Evolutionary conservation across 2,329 filamentous ascomycete genomes (phyloP), one percentile per base, ranked within the genome.

Genomic region (Onygenales sp.): DNA sequence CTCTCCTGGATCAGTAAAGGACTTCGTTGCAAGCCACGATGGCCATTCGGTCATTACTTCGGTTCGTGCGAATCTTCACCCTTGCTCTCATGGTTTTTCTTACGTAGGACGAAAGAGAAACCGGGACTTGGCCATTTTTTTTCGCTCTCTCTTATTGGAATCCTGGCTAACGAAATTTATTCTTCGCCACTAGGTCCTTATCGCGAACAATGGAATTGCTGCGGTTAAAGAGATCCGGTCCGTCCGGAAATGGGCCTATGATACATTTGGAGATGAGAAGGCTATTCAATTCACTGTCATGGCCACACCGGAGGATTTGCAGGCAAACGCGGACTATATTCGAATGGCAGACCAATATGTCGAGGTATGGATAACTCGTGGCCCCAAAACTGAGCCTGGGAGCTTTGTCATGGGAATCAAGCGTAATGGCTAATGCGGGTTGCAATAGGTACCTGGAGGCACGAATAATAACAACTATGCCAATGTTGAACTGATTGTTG

Each of bases 401-500:
- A 5, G 9, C 36, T 36, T 38, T 38, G 33, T 47, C 7, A 14
- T 36, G 32, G 7, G 10, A 31, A 21, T 36, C 6, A 6, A 49
- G 46, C 7, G n/a, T 49, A 8, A n/a, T 39, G 36, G 36, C 36
- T 39, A 39, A 39, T 39, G 11, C 14, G 31, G 27, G 33, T 43
- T 42, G 7, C 42, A 43, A 57, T 64, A 81, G 78, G 92, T 98
- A 57, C 93, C 93, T 36, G 93, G 93, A 67, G 93, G 93, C 68
- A 98, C 93, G 58, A 98, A 98, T 78, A 98, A 98, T 81, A 95
- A 98, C 85, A 98, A 98, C 75, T 98, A 98, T 75, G 93, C 93
- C 75, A 98, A 98, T 71, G 93, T 98, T 56, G 93, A 98, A 77
- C 80, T 98, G 69, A 98, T 98, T 72, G 93, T 98, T 61, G 93